Evolutionary conservation across 768 basidiomycete species (phyloP), one percentile per base, ranked within the genome.

Genomic region (Mycena alexandri): DNA sequence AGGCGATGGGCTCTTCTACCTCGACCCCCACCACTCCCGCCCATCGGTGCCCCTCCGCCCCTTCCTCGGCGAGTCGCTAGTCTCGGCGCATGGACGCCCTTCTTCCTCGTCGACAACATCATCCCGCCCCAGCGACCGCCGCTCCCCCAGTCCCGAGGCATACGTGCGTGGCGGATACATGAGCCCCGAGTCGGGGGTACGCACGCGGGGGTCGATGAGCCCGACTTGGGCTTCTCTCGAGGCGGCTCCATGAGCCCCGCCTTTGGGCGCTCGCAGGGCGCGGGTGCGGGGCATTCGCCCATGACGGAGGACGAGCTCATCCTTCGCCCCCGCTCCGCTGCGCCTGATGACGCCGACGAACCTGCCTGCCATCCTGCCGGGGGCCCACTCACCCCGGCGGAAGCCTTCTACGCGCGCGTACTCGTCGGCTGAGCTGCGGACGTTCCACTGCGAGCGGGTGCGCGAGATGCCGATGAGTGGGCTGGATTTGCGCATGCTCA

Each of bases 381-480:
- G n/a, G 56, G 72, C 25, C 42, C 55, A 2, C 55, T 72, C 12
- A 70, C 85, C 82, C 90, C 83, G 61, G 75, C 81, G 12, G 86
- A 89, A 66, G 79, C 86, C 58, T 90, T 92, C 73, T 94, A 91
- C 86, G 29, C 85, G 82, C 0, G 91, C 95, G 19, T 99, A 98
- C 77, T 80, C 86, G 1, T 79, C 85, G 5, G 69, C 82, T 9
- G 93, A 96, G 75, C 80, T 98, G 46, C 87, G 86, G 74, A 97
- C 94, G n/a, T 99, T 95, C 84, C 97, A 98, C 79, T 95, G 95
- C 77, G 97, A 99, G 21, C 88, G 91, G 16, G 91, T 99, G 48
- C 84, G 95, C 75, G 98, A 96, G 88, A 96, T 98, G 93, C 92
- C 92, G 1, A 78, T 98, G 50, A 87, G 89, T 44, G 92, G 92